phyloP scores from a whole-genome alignment of 306 rosid species.

The Gynostemma pentaphyllum region DNA sequence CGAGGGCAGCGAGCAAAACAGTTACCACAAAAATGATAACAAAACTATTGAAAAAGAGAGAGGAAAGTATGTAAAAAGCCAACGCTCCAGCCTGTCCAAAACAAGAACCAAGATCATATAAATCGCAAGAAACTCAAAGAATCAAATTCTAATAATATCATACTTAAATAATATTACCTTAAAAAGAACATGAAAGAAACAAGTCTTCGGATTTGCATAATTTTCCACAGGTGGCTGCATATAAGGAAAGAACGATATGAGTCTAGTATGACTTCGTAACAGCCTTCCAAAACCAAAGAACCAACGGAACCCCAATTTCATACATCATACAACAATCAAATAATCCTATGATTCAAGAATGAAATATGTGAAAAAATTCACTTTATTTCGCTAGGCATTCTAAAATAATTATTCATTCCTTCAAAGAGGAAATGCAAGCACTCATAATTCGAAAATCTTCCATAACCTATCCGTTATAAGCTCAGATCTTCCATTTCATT shows the following conservation, averaged over 20 bases:
- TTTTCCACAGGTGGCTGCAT: constrained; percentile 77
- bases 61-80: constrained; percentile 91
- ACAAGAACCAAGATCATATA: not conserved
- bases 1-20: constrained; percentile 91
- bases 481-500: constrained; percentile 7
- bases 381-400: not conserved
- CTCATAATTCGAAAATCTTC: not conserved
- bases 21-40: constrained; percentile 98
- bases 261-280: constrained; percentile 1
- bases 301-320: constrained; percentile 1
- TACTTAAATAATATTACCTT: constrained; percentile 36
- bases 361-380: not conserved
- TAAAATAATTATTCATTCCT: not conserved
- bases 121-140: constrained; percentile 4
- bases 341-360: not conserved
- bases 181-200: constrained; percentile 92
- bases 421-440: not conserved
- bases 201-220: constrained; percentile 89
- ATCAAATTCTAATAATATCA: not conserved
- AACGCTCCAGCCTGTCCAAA: constrained; percentile 67
- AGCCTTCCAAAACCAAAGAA: not conserved
- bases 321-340: not conserved
- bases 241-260: constrained; percentile 8
- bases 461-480: not conserved
- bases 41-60: constrained; percentile 70